These are phyloP conservation scores for Phaeotremella skinneri DNA, from an alignment of 768 basidiomycete genomes.

Conservation along the genomic window DNA sequence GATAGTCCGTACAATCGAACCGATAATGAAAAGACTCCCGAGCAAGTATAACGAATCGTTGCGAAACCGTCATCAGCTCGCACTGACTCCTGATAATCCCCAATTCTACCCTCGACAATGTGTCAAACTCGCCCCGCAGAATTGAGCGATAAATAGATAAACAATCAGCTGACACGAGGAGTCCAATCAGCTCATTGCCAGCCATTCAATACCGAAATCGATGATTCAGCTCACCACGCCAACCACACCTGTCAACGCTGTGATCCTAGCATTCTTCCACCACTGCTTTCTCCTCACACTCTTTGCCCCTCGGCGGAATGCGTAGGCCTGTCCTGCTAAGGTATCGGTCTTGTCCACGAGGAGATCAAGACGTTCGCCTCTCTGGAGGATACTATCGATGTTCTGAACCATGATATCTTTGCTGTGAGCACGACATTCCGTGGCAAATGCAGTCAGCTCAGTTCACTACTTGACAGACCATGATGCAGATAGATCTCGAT, in stretches of 20 bases:
- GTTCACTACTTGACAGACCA: too few species aligned
- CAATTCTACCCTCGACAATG: constrained; percentile 56
- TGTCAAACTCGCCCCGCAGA: constrained; percentile 78
- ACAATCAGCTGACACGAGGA: constrained; percentile 59
- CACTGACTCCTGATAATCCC: background rate
- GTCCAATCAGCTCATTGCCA: constrained; percentile 55
- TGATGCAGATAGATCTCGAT: background rate
- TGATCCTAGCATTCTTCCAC: constrained; percentile 54
- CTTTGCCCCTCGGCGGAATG: constrained; percentile 83
- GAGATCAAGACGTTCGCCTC: constrained; percentile 93
- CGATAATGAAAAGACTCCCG: too few species aligned
- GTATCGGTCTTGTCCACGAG: constrained; percentile 96
- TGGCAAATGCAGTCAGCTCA: background rate
- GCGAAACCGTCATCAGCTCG: too few species aligned
- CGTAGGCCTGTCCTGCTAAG: constrained; percentile 89
- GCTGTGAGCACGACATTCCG: constrained; percentile 20
- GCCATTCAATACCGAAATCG: constrained; percentile 57
- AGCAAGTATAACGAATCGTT: too few species aligned
- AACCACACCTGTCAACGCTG: constrained; percentile 64
- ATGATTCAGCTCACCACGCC: constrained; percentile 45
- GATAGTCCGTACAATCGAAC: too few species aligned
- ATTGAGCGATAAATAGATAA: constrained; percentile 80
- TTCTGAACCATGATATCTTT: constrained; percentile 99
- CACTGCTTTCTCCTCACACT: constrained; percentile 55
- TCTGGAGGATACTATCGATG: constrained; percentile 88